Conservation (phyloP, 129 eudicot genomes). For the Oenanthe sinensis region DNA sequence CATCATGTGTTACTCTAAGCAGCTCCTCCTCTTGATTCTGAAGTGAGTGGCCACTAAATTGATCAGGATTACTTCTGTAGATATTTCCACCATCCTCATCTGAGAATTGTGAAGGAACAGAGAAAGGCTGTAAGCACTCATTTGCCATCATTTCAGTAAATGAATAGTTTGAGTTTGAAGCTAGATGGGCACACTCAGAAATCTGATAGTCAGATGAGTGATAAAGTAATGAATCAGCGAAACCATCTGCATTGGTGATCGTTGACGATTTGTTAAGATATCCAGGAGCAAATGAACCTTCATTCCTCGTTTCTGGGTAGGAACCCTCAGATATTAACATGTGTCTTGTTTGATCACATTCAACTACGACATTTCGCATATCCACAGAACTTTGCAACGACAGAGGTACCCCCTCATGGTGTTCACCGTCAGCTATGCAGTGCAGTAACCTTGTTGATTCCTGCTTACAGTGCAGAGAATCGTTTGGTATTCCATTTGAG, state of each 20-base stretch:
- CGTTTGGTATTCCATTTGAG: constrained; percentile 37
- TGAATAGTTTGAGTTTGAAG: constrained; percentile 35
- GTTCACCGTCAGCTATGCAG: constrained; percentile 28
- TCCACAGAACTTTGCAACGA: constrained; percentile 21
- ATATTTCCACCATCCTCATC: constrained; percentile 15
- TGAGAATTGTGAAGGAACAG: constrained; percentile 26
- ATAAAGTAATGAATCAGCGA: constrained; percentile 26
- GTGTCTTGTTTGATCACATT: constrained; percentile 21
- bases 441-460: constrained; percentile 37
- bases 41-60: constrained; percentile 20
- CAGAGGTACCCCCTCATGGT: constrained; percentile 21
- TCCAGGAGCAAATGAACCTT: constrained; percentile 29
- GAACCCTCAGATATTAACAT: constrained; percentile 26
- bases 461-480: constrained; percentile 42
- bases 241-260: constrained; percentile 23
- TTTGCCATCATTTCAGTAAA: constrained; percentile 37
- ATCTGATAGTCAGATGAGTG: constrained; percentile 32
- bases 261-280: constrained; percentile 22
- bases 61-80: constrained; percentile 23
- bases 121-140: constrained; percentile 28
- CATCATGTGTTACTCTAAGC: constrained; percentile 20
- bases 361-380: constrained; percentile 19
- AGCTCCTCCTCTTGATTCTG: constrained; percentile 26
- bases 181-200: constrained; percentile 25
- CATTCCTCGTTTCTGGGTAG: constrained; percentile 20